Conservation (phyloP, 1,139 yeast genomes). For the Pichia sp. region DNA sequence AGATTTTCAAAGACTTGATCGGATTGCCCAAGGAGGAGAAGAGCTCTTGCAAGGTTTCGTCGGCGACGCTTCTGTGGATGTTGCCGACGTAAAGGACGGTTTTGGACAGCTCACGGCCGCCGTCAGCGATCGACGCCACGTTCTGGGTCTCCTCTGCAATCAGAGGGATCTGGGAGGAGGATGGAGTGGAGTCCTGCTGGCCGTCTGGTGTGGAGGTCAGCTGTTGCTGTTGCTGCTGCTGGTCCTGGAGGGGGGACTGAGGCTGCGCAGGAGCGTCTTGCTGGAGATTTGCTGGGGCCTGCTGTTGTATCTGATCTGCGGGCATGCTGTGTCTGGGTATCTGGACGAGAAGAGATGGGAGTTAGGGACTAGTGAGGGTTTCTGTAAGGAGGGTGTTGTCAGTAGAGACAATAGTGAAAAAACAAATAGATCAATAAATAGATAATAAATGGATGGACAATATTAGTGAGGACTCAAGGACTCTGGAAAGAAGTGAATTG, state of each 20-base stretch:
- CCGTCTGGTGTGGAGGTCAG: neutral
- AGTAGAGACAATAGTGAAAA: too few species aligned
- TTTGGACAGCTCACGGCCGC: slow-evolving; percentile 76
- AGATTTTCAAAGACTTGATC: slow-evolving; percentile 58
- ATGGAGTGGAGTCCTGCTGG: slow-evolving; percentile 17
- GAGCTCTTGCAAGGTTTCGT: slow-evolving; percentile 55
- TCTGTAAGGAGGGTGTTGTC: too few species aligned
- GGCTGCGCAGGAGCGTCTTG: too few species aligned
- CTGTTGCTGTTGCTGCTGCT: slow-evolving; percentile 1
- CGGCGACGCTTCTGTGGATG: slow-evolving; percentile 60
- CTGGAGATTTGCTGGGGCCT: neutral
- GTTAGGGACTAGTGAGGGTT: neutral
- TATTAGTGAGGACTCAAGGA: too few species aligned
- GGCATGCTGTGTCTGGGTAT: slow-evolving; percentile 8
- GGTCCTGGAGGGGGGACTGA: neutral
- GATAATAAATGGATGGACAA: too few species aligned
- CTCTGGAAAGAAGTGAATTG: too few species aligned
- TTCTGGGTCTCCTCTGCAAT: slow-evolving; percentile 18
- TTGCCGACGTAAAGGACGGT: slow-evolving; percentile 76
- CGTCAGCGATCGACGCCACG: slow-evolving; percentile 70
- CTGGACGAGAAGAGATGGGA: neutral
- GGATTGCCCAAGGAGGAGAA: slow-evolving; percentile 57
- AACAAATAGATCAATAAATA: too few species aligned
- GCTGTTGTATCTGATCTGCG: slow-evolving; percentile 7
- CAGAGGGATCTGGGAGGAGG: neutral